Conservation (phyloP, 2,329 filamentous ascomycete genomes). For the Fusarium acutatum region DNA sequence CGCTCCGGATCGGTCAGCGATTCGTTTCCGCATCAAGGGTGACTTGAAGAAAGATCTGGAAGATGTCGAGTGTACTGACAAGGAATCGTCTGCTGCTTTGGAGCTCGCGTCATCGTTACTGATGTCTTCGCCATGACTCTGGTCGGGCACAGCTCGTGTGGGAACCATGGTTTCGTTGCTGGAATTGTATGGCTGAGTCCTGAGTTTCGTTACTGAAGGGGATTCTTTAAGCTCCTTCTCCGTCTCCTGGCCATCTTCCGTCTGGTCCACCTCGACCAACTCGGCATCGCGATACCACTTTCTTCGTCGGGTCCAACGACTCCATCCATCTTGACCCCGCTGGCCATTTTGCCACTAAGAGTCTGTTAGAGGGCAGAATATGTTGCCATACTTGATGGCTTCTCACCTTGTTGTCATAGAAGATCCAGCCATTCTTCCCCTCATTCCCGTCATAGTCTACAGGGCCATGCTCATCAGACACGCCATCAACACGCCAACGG, state of each 20-base stretch:
- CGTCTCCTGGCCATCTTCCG: slow-evolving; percentile 47
- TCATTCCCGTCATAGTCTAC: slow-evolving; percentile 65
- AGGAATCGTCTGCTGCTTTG: slow-evolving; percentile 52
- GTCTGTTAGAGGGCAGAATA: background rate
- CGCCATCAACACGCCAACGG: slow-evolving; percentile 87
- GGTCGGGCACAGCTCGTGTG: slow-evolving; percentile 34
- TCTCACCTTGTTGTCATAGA: slow-evolving; percentile 93
- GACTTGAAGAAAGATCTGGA: slow-evolving; percentile 57
- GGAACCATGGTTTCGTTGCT: slow-evolving; percentile 50
- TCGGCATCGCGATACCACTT: slow-evolving; percentile 99
- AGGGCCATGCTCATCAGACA: slow-evolving; percentile 57
- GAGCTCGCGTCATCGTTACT: slow-evolving; percentile 39
- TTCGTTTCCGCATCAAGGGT: slow-evolving; percentile 51
- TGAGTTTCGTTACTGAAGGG: slow-evolving; percentile 30
- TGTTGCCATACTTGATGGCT: accelerated
- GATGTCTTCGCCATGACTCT: slow-evolving; percentile 39
- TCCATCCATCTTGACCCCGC: slow-evolving; percentile 88
- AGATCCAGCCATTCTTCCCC: slow-evolving; percentile 86
- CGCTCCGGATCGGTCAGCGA: slow-evolving; percentile 47
- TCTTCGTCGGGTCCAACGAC: slow-evolving; percentile 87
- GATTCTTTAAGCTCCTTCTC: slow-evolving; percentile 45
- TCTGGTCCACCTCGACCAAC: slow-evolving; percentile 75
- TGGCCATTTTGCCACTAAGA: slow-evolving; percentile 88
- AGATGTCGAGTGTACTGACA: slow-evolving; percentile 58
- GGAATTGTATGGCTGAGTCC: slow-evolving; percentile 47